Percentiles rank a stretch among this genome's conserved stretches.
Conservation (phyloP, 768 basidiomycete genomes). For the Mycena maculata region DNA sequence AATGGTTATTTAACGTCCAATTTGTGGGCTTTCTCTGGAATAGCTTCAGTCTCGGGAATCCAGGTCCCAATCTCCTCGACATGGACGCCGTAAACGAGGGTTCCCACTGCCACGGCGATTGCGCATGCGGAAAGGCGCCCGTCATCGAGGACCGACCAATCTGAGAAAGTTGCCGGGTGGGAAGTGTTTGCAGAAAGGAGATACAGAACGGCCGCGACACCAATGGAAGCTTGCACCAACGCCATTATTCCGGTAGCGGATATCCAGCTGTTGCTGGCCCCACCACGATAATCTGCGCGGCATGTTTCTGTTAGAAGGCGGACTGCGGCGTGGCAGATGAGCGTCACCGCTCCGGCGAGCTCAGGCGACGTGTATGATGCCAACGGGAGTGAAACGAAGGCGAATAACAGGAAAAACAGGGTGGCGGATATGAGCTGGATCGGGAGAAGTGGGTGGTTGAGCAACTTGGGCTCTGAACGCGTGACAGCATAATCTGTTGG, state of each 20-base stretch:
- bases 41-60: slow-evolving; percentile 19
- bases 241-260: slow-evolving; percentile 29
- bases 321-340: slow-evolving; percentile 26
- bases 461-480: slow-evolving; percentile 33
- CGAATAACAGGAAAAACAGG: slow-evolving; percentile 32
- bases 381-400: slow-evolving; percentile 12
- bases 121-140: slow-evolving; percentile 9
- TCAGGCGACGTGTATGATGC: background rate
- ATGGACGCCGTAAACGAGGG: slow-evolving; percentile 29
- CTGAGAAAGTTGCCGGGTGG: slow-evolving; percentile 1
- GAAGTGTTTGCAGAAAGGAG: background rate
- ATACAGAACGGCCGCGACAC: background rate
- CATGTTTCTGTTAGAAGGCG: slow-evolving; percentile 33
- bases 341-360: slow-evolving; percentile 27
- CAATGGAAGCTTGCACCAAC: slow-evolving; percentile 14
- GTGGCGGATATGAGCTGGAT: slow-evolving; percentile 38
- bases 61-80: slow-evolving; percentile 31
- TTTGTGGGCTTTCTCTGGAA: slow-evolving; percentile 6
- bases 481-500: slow-evolving; percentile 33
- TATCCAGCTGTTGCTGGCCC: slow-evolving; percentile 5
- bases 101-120: slow-evolving; percentile 22
- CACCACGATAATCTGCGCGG: slow-evolving; percentile 36
- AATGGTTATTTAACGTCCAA: slow-evolving; percentile 12
- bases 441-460: slow-evolving; percentile 27
- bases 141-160: slow-evolving; percentile 14